Evolutionary conservation across 805 yeast genomes (phyloP).

Genomic region (Teunomyces tritomae): DNA sequence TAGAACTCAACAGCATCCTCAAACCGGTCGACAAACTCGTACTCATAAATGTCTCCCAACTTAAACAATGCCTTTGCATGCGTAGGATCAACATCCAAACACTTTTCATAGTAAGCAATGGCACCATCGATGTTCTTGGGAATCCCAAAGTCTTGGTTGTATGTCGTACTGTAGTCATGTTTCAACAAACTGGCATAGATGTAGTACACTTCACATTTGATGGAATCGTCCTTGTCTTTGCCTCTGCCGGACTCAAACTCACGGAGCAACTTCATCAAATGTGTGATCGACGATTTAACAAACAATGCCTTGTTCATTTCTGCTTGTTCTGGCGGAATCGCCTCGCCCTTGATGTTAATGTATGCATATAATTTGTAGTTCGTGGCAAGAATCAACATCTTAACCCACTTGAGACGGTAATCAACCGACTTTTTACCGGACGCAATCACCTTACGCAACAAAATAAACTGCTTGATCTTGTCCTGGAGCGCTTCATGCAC

Average conservation of each 20-base stretch:
- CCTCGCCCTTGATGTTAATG: slow-evolving; percentile 42
- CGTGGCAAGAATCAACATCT: slow-evolving; percentile 39
- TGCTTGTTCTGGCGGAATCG: slow-evolving; percentile 27
- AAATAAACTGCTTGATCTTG: slow-evolving; percentile 33
- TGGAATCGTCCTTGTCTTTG: slow-evolving; percentile 13
- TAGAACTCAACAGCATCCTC: slow-evolving; percentile 33
- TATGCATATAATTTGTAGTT: slow-evolving; percentile 39
- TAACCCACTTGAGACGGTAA: slow-evolving; percentile 41
- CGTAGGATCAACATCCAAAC: slow-evolving; percentile 30
- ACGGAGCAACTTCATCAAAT: slow-evolving; percentile 33
- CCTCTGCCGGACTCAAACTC: slow-evolving; percentile 27
- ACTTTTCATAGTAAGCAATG: slow-evolving; percentile 27
- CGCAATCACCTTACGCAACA: slow-evolving; percentile 35
- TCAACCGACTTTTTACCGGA: slow-evolving; percentile 42
- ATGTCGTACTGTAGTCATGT: slow-evolving; percentile 29
- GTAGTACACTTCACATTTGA: slow-evolving; percentile 32
- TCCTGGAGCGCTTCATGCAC: slow-evolving; percentile 23
- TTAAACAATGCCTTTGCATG: slow-evolving; percentile 34
- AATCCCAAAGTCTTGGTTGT: slow-evolving; percentile 37
- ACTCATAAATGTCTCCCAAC: slow-evolving; percentile 40
- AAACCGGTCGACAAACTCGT: slow-evolving; percentile 28
- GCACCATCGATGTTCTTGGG: slow-evolving; percentile 28
- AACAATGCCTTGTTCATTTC: slow-evolving; percentile 32
- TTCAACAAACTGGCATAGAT: slow-evolving; percentile 38
- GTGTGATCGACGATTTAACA: slow-evolving; percentile 37